Evolutionary conservation across 306 rosid species (phyloP).

Genomic region (Vigna nakashimae): DNA sequence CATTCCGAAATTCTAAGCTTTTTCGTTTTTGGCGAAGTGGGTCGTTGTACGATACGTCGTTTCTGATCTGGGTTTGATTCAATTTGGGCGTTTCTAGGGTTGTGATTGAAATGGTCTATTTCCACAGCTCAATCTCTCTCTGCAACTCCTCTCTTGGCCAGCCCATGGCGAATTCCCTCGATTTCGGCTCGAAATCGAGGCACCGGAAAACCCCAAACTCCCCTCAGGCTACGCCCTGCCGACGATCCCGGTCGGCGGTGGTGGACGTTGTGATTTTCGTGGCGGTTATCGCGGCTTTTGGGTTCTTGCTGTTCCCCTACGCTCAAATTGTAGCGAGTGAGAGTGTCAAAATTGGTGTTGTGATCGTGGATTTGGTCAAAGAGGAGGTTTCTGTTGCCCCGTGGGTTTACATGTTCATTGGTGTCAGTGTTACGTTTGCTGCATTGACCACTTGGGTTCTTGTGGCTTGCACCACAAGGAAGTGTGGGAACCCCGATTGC

Average conservation of each 20-base stretch:
- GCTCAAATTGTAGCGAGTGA: conserved; percentile 50
- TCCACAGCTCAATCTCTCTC: conserved; percentile 81
- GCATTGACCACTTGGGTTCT: conserved; percentile 73
- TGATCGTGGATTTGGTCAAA: conserved; percentile 53
- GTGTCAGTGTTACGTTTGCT: conserved; percentile 65
- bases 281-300: conserved; percentile 72
- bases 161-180: conserved; percentile 69
- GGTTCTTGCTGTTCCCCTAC: conserved; percentile 74
- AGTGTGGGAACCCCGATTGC: conserved; percentile 84
- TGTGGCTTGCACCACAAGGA: conserved; percentile 63
- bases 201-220: conserved; percentile 61
- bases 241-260: conserved; percentile 76
- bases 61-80: conserved; percentile 44
- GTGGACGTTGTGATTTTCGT: conserved; percentile 71
- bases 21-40: conserved; percentile 38
- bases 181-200: conserved; percentile 58
- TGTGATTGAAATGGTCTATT: conserved; percentile 86
- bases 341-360: conserved; percentile 49
- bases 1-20: conserved; percentile 29
- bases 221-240: conserved; percentile 63
- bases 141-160: conserved; percentile 85
- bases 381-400: conserved; percentile 79
- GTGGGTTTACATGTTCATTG: conserved; percentile 70
- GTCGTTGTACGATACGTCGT: conserved; percentile 42
- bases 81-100: conserved; percentile 41